Evolutionary conservation across 2,329 filamentous ascomycete species (phyloP).

Genomic region (Thelonectria discophora): DNA sequence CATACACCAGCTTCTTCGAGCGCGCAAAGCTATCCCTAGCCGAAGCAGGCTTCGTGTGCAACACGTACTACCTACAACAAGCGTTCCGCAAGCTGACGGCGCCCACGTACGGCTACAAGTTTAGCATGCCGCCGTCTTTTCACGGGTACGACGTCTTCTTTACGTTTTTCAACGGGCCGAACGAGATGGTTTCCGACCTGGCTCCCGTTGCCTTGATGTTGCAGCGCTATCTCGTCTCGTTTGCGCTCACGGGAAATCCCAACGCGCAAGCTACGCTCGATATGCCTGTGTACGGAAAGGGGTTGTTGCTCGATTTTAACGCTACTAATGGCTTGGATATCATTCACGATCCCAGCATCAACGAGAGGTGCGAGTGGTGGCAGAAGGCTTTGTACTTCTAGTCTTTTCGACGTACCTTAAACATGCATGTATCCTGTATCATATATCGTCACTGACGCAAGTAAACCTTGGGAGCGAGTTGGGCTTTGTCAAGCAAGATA

Average conservation of each 20-base stretch:
- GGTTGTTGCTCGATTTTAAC: conserved; percentile 1
- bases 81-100: not conserved
- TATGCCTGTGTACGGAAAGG: not conserved
- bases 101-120: not conserved
- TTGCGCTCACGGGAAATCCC: conserved; percentile 1
- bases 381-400: conserved; percentile 10
- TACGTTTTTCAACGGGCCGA: conserved; percentile 7
- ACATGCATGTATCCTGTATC: too few relatives aligned
- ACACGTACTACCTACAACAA: conserved; percentile 5
- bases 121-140: not conserved
- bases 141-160: conserved; percentile 1
- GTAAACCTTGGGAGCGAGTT: too few relatives aligned
- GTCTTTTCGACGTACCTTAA: too few relatives aligned
- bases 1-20: not conserved
- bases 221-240: conserved; percentile 6
- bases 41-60: conserved; percentile 3
- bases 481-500: not conserved
- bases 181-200: not conserved
- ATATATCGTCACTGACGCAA: too few relatives aligned
- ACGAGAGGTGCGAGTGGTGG: conserved; percentile 5
- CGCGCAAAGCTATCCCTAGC: conserved; percentile 4
- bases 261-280: not conserved
- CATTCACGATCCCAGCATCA: conserved; percentile 1
- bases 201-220: not conserved
- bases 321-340: not conserved